Percentiles rank a stretch among this genome's conserved stretches.
These are phyloP conservation scores for Suillus paluster DNA, from an alignment of 768 basidiomycete species.

Conservation along the genomic window DNA sequence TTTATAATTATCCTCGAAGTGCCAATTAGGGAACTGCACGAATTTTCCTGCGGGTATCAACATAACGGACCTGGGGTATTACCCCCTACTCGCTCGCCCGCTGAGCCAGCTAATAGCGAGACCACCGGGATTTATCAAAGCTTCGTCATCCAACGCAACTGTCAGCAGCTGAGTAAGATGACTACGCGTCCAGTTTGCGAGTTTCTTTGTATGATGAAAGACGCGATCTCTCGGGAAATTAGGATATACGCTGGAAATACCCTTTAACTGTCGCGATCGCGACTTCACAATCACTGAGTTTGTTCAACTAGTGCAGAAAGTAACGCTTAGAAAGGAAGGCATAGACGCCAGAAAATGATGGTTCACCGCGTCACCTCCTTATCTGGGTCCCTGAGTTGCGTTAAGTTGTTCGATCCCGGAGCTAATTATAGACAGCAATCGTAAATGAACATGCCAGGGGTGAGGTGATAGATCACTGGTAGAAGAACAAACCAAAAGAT, in stretches of 20 bases:
- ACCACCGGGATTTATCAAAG: neutral
- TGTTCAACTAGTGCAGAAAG: neutral
- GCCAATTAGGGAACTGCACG: too few relatives aligned
- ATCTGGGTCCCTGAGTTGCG: neutral
- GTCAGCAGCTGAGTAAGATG: neutral
- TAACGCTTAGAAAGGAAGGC: neutral
- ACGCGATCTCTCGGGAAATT: neutral
- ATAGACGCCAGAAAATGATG: neutral
- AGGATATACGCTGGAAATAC: neutral
- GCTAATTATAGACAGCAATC: conserved; percentile 3
- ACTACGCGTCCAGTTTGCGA: neutral
- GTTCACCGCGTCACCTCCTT: neutral
- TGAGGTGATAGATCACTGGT: neutral
- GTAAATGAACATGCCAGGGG: conserved; percentile 1
- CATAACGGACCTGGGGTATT: too few relatives aligned
- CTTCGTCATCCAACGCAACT: neutral
- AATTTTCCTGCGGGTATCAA: too few relatives aligned
- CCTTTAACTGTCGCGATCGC: neutral
- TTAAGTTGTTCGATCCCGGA: neutral
- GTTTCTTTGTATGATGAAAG: neutral
- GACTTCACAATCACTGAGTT: neutral
- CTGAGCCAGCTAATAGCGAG: too few relatives aligned
- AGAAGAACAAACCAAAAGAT: conserved; percentile 1
- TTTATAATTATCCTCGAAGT: too few relatives aligned
- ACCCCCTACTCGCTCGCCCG: too few relatives aligned